These are phyloP conservation scores for Penicillium sp. DNA, from an alignment of 2,329 filamentous ascomycete genomes.

Conservation along the genomic window DNA sequence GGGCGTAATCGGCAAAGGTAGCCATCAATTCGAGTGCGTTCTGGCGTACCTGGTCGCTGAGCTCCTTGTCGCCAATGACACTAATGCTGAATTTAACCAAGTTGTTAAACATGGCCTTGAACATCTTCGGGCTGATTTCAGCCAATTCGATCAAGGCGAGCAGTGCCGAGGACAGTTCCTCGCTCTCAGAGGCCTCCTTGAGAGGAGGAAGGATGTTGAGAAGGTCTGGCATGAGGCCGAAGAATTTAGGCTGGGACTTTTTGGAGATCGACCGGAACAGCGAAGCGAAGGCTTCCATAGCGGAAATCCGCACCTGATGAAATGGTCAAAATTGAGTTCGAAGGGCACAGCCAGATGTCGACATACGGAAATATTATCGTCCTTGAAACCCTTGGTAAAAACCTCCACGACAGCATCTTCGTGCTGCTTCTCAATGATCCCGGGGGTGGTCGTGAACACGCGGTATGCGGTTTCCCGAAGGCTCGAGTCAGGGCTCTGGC, in stretches of 20 bases:
- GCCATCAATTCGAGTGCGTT: slow-evolving; percentile 97
- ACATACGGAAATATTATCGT: slow-evolving; percentile 73
- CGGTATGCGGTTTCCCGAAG: slow-evolving; percentile 91
- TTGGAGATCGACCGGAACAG: slow-evolving; percentile 92
- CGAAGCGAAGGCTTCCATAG: slow-evolving; percentile 93
- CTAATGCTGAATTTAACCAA: slow-evolving; percentile 90
- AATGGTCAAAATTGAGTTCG: slow-evolving; percentile 2
- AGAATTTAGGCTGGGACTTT: slow-evolving; percentile 87
- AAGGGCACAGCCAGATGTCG: not conserved
- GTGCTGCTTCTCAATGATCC: slow-evolving; percentile 93
- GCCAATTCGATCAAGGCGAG: slow-evolving; percentile 91
- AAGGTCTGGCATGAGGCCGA: slow-evolving; percentile 79
- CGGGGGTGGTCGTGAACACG: slow-evolving; percentile 91
- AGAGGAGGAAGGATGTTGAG: slow-evolving; percentile 92
- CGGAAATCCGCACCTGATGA: slow-evolving; percentile 76
- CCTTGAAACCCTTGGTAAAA: slow-evolving; percentile 89
- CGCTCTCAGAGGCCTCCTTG: slow-evolving; percentile 86
- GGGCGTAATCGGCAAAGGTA: slow-evolving; percentile 92
- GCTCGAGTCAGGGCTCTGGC: slow-evolving; percentile 76
- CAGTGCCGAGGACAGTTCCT: slow-evolving; percentile 85
- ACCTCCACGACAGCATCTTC: slow-evolving; percentile 85
- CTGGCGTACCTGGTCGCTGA: slow-evolving; percentile 84
- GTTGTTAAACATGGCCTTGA: slow-evolving; percentile 88
- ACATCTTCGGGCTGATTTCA: slow-evolving; percentile 95
- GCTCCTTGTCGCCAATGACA: slow-evolving; percentile 92